Conservation (phyloP, 345 rosid species). For the rapeseed (Brassica napus) region Da-Ae NC_063445.1:53948001-53948500, state of each 20-base stretch:
- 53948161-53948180: conserved; percentile 77
- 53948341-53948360: neutral
- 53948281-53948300: conserved; percentile 10
- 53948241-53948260: conserved; percentile 2
- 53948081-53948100: conserved; percentile 45
- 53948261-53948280: conserved; percentile 3
- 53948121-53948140: conserved; percentile 41
- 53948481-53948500: neutral
- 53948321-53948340: neutral
- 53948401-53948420: neutral
- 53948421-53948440: neutral
- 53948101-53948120: conserved; percentile 47
- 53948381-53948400: neutral
- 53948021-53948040: conserved; percentile 7
- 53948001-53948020: conserved; percentile 37
- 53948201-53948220: conserved; percentile 65
- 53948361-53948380: neutral
- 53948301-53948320: neutral
- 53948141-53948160: conserved; percentile 49
- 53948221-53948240: neutral
- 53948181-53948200: conserved; percentile 91
- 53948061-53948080: conserved; percentile 44
- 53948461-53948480: neutral
- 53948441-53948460: neutral
- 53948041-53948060: conserved; percentile 22